Conservation (phyloP, 2,329 filamentous ascomycete species). For the Neonectria coccinea region DNA sequence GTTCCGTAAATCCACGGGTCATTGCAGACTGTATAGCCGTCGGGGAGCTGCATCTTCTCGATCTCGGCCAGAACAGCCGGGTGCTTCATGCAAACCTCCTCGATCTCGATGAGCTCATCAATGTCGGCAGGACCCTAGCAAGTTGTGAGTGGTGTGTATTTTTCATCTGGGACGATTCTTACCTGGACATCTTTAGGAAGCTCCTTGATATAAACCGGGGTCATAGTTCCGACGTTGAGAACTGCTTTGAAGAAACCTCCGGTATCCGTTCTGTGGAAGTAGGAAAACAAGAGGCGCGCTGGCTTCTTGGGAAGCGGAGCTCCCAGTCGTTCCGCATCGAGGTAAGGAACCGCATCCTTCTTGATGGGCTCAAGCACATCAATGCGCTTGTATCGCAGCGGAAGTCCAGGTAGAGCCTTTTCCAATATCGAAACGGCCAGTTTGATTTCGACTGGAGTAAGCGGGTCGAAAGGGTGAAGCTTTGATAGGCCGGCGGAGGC, state of each 20-base stretch:
- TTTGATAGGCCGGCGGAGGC: neutral
- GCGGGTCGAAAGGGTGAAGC: slow-evolving; percentile 27
- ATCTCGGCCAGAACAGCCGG: slow-evolving; percentile 17
- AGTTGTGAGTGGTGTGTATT: neutral
- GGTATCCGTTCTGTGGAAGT: slow-evolving; percentile 8
- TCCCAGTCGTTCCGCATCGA: slow-evolving; percentile 20
- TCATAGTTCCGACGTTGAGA: neutral
- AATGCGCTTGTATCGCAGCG: slow-evolving; percentile 18
- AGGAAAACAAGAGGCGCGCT: slow-evolving; percentile 2
- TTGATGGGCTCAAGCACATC: slow-evolving; percentile 22
- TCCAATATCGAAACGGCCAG: slow-evolving; percentile 5
- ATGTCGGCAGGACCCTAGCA: slow-evolving; percentile 18
- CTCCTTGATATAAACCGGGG: slow-evolving; percentile 1
- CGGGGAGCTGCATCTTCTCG: slow-evolving; percentile 21
- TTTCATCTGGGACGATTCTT: neutral
- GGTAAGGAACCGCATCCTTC: slow-evolving; percentile 14
- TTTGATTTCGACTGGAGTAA: slow-evolving; percentile 14
- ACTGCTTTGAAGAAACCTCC: slow-evolving; percentile 18
- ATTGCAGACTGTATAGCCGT: slow-evolving; percentile 15
- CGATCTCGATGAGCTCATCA: slow-evolving; percentile 19
- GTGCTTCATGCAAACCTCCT: slow-evolving; percentile 14
- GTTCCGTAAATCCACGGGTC: slow-evolving; percentile 28
- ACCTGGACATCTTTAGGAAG: slow-evolving; percentile 2
- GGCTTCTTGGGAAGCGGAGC: slow-evolving; percentile 11
- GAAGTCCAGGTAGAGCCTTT: slow-evolving; percentile 3